These are phyloP conservation scores for Penicillium samsonianum DNA, from an alignment of 495 filamentous ascomycete genomes.

Conservation along the genomic window DNA sequence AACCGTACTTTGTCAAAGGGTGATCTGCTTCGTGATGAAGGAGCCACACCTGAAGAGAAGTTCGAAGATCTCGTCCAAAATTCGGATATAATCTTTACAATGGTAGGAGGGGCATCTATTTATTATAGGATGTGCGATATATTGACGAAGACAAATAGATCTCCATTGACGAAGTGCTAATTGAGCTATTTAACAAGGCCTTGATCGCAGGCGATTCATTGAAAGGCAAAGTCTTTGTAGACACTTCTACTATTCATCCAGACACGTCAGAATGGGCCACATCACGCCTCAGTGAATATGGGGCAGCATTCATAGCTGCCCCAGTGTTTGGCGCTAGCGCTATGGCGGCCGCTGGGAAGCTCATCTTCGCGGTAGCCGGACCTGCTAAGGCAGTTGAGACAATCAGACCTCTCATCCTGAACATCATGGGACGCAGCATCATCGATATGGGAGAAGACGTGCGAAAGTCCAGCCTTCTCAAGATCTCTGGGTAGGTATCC, in stretches of 20 bases:
- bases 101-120: constrained; percentile 20
- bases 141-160: constrained; percentile 12
- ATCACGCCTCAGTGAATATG: constrained; percentile 19
- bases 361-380: constrained; percentile 40
- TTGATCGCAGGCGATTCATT: constrained; percentile 8
- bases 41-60: constrained; percentile 29
- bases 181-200: constrained; percentile 10
- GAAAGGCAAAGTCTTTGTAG: constrained; percentile 38
- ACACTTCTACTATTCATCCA: constrained; percentile 46
- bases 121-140: background rate
- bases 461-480: constrained; percentile 23
- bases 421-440: constrained; percentile 37
- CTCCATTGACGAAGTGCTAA: constrained; percentile 10
- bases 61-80: constrained; percentile 29
- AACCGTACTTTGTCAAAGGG: constrained; percentile 40
- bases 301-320: constrained; percentile 32
- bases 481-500: constrained; percentile 18
- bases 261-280: constrained; percentile 29
- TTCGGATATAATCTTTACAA: constrained; percentile 37
- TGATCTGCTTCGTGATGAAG: constrained; percentile 26
- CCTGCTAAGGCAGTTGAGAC: constrained; percentile 25
- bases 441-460: constrained; percentile 34
- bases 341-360: constrained; percentile 36
- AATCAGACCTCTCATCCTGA: constrained; percentile 34
- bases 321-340: constrained; percentile 41